A percentile compares a stretch with the other conserved stretches of the same genome.
These are phyloP conservation scores for Botrytis fabae DNA, from an alignment of 2,329 filamentous ascomycete genomes.

Conservation along the genomic window DNA sequence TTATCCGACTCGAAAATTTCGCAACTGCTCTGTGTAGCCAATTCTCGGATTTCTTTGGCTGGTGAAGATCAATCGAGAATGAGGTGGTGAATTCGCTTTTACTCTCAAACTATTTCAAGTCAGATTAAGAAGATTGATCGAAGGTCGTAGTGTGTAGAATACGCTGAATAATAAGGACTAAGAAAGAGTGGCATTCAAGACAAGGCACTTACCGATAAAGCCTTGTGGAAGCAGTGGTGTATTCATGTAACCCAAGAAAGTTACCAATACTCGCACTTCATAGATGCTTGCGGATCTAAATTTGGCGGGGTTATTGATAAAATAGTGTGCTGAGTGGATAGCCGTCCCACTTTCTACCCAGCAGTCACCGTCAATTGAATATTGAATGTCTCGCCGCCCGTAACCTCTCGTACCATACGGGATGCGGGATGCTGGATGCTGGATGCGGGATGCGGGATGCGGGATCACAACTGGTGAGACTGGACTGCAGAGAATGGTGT, in stretches of 20 bases:
- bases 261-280: not conserved
- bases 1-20: not conserved
- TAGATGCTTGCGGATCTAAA: not conserved
- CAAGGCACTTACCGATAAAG: not conserved
- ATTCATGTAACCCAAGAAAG: not conserved
- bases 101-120: slow-evolving; percentile 1
- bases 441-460: not conserved
- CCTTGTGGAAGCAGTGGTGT: not conserved
- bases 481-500: not conserved
- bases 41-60: not conserved
- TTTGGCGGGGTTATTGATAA: slow-evolving; percentile 4
- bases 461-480: not conserved
- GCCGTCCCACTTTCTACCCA: not conserved
- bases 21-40: slow-evolving; percentile 21
- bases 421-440: not conserved
- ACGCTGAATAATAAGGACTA: not conserved
- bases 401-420: too few species aligned
- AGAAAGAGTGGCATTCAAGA: not conserved
- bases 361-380: not conserved
- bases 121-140: not conserved
- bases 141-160: not conserved
- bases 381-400: not conserved
- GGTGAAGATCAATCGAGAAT: not conserved
- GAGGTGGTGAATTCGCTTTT: not conserved
- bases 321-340: not conserved